Evolutionary conservation across 116 monocot species (phyloP).

Genomic region (Cymodocea nodosa): DNA sequence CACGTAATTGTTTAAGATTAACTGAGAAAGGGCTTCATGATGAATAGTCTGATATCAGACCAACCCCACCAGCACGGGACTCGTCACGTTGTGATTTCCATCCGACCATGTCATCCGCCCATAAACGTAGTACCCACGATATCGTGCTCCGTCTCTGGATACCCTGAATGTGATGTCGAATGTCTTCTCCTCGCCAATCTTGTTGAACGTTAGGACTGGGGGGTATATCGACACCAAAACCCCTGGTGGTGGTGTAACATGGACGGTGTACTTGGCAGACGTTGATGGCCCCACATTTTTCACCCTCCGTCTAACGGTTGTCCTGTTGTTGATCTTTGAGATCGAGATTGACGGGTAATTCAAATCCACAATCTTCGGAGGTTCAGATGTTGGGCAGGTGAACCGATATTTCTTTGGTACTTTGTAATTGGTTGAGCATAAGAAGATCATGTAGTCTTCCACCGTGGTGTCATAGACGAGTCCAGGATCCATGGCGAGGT

Average conservation of each 20-base stretch:
- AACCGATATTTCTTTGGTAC: constrained; percentile 36
- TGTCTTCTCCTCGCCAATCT: constrained; percentile 1
- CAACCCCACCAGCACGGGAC: constrained; percentile 27
- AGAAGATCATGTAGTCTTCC: constrained; percentile 47
- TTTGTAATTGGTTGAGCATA: too few species aligned
- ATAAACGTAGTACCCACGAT: constrained; percentile 1
- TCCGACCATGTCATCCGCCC: constrained; percentile 42
- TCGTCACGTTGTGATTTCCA: constrained; percentile 47
- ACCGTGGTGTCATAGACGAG: constrained; percentile 45
- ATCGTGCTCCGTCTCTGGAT: background rate
- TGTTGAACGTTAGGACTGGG: background rate
- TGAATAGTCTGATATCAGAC: too few species aligned
- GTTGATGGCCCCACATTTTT: constrained; percentile 17
- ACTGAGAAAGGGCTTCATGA: too few species aligned
- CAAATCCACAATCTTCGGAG: constrained; percentile 9
- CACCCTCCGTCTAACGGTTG: constrained; percentile 20
- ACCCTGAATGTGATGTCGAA: constrained; percentile 21
- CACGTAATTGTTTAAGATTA: too few species aligned
- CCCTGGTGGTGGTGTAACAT: background rate
- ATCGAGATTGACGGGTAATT: constrained; percentile 63
- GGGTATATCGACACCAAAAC: constrained; percentile 1
- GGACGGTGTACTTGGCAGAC: constrained; percentile 2
- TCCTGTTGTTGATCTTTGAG: constrained; percentile 8
- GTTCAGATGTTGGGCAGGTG: constrained; percentile 15
- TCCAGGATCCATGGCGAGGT: constrained; percentile 57